phyloP scores from a whole-genome alignment of 306 rosid genomes.

The Pachyrhizus erosus region DNA sequence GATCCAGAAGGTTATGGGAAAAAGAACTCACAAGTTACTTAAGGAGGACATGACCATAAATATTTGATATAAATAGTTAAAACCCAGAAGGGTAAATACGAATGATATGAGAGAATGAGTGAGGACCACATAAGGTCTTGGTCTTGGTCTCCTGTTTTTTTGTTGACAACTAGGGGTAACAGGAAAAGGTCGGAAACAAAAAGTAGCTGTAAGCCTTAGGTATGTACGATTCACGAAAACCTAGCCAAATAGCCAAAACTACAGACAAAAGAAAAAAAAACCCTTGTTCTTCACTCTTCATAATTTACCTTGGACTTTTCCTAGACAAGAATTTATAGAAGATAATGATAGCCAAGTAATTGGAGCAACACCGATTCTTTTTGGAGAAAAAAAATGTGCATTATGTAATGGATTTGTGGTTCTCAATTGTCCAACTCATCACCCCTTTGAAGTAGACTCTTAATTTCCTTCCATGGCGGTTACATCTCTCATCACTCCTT shows the following conservation, averaged over 20 bases:
- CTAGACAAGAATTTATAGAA: slow-evolving; percentile 14
- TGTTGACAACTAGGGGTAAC: slow-evolving; percentile 40
- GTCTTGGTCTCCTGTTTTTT: slow-evolving; percentile 34
- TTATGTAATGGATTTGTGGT: slow-evolving; percentile 24
- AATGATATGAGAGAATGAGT: slow-evolving; percentile 28
- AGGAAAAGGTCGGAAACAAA: slow-evolving; percentile 31
- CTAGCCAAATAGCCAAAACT: slow-evolving; percentile 35
- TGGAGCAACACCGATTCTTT: slow-evolving; percentile 24
- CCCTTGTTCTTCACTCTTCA: slow-evolving; percentile 10
- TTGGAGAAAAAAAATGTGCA: neutral
- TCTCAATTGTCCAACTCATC: slow-evolving; percentile 18
- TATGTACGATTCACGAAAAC: slow-evolving; percentile 42
- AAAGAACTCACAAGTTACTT: slow-evolving; percentile 24
- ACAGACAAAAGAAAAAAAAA: neutral
- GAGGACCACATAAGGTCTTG: slow-evolving; percentile 58
- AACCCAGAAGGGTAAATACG: slow-evolving; percentile 26
- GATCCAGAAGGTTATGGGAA: slow-evolving; percentile 39
- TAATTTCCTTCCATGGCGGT: slow-evolving; percentile 41
- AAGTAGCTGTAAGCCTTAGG: slow-evolving; percentile 32
- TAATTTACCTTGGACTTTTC: slow-evolving; percentile 38
- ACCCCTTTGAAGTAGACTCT: neutral
- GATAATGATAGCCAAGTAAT: slow-evolving; percentile 25
- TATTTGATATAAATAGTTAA: slow-evolving; percentile 34
- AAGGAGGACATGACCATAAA: slow-evolving; percentile 35
- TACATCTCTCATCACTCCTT: neutral